phyloP scores from a whole-genome alignment of 2,329 filamentous ascomycete genomes.

The Aspergillus clavatus region DNA sequence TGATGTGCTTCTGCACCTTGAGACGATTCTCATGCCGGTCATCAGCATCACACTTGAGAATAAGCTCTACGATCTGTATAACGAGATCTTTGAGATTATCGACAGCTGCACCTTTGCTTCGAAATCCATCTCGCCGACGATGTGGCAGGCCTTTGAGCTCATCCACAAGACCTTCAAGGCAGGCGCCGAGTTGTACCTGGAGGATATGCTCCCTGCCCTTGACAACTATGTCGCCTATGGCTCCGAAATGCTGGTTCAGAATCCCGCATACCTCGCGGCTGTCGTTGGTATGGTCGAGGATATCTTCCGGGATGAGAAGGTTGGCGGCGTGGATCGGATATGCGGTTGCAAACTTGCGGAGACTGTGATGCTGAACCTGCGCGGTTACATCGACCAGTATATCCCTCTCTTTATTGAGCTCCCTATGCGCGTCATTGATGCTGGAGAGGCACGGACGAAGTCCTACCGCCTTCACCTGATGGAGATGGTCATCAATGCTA shows the following conservation, averaged over 20 bases:
- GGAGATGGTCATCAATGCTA: conserved; percentile 97
- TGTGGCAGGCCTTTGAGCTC: conserved; percentile 98
- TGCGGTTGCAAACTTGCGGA: conserved; percentile 97
- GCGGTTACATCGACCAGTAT: conserved; percentile 81
- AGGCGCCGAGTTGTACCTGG: conserved; percentile 91
- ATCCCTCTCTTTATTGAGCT: conserved; percentile 84
- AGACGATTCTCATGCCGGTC: conserved; percentile 94
- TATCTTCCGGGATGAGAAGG: conserved; percentile 88
- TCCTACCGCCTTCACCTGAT: conserved; percentile 93
- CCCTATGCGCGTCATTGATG: conserved; percentile 73
- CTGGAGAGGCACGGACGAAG: conserved; percentile 77
- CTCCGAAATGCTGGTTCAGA: conserved; percentile 71
- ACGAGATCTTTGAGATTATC: conserved; percentile 98
- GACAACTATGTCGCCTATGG: conserved; percentile 98
- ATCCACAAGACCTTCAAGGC: conserved; percentile 97
- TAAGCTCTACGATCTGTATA: conserved; percentile 96
- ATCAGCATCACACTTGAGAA: conserved; percentile 95
- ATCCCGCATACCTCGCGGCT: conserved; percentile 79
- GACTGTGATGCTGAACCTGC: conserved; percentile 92
- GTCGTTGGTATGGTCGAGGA: conserved; percentile 91
- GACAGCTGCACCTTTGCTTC: conserved; percentile 98
- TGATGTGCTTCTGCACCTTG: conserved; percentile 88
- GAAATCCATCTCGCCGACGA: conserved; percentile 89
- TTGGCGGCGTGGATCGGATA: conserved; percentile 89
- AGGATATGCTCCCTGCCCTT: conserved; percentile 96